These are phyloP conservation scores for Ceratocystis lukuohia DNA, from an alignment of 2,329 filamentous ascomycete species.

Conservation along the genomic window DNA sequence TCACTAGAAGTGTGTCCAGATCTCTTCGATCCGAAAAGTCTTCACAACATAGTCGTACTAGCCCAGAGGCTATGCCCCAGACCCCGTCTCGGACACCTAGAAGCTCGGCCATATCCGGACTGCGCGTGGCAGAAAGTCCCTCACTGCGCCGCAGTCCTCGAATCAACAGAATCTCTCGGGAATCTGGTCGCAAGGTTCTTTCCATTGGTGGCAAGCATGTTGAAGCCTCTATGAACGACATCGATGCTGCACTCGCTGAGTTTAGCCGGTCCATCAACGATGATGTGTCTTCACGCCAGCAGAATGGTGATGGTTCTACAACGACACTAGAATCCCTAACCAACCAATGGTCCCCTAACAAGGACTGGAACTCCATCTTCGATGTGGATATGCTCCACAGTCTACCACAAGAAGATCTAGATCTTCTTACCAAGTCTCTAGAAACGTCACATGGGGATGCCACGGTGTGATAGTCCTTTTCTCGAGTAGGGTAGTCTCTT, in stretches of 20 bases:
- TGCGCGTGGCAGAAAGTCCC: conserved; percentile 25
- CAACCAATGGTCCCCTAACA: conserved; percentile 14
- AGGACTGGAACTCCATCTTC: conserved; percentile 13
- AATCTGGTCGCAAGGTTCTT: conserved; percentile 8
- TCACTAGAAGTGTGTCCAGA: conserved; percentile 46
- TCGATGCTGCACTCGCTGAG: conserved; percentile 18
- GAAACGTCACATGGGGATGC: not conserved
- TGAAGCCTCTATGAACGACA: conserved; percentile 18
- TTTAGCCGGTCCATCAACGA: conserved; percentile 16
- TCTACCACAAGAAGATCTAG: not conserved
- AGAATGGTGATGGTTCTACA: not conserved
- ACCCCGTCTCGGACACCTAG: conserved; percentile 38
- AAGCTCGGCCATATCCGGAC: conserved; percentile 21
- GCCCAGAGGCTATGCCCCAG: conserved; percentile 29
- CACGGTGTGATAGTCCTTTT: not conserved
- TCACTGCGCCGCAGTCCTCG: conserved; percentile 34
- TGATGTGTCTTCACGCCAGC: not conserved
- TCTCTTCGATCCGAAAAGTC: conserved; percentile 38
- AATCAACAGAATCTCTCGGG: conserved; percentile 18
- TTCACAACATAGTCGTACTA: conserved; percentile 31
- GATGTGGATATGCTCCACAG: conserved; percentile 12
- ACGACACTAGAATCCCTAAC: conserved; percentile 5
- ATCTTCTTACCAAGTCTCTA: conserved; percentile 3
- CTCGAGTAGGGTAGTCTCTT: not conserved
- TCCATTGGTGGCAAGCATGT: conserved; percentile 13